phyloP scores from a whole-genome alignment of 2,329 filamentous ascomycete genomes.

The Fusarium haematococcum region DNA sequence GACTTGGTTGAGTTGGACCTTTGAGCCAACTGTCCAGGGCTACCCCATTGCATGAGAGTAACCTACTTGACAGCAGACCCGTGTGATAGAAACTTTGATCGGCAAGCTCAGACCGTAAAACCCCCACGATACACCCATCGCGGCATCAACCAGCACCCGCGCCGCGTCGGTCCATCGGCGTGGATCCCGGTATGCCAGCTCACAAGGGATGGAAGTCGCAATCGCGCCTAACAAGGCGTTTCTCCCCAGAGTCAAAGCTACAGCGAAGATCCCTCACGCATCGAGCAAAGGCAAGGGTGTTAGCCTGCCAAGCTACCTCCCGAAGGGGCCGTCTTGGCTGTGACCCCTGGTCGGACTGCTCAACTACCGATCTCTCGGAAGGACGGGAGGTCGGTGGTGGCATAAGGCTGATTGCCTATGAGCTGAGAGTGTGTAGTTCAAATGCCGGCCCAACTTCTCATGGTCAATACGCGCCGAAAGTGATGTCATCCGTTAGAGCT shows the following conservation, averaged over 20 bases:
- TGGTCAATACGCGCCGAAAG: constrained; percentile 17
- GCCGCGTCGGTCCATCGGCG: constrained; percentile 29
- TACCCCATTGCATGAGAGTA: not conserved
- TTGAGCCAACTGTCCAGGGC: not conserved
- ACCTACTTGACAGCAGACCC: not conserved
- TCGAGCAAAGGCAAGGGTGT: not conserved
- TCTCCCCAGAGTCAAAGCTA: constrained; percentile 10
- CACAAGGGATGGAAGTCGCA: constrained; percentile 26
- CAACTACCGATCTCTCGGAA: constrained; percentile 11
- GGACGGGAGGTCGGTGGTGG: not conserved
- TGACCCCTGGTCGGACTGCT: not conserved
- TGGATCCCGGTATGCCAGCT: constrained; percentile 11
- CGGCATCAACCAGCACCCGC: not conserved
- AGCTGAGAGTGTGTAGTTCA: not conserved
- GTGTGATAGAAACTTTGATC: not conserved
- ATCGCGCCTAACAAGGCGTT: constrained; percentile 35
- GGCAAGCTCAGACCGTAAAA: not conserved
- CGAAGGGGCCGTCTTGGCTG: constrained; percentile 1
- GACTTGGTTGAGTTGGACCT: not conserved
- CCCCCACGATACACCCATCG: not conserved
- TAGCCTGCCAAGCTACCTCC: constrained; percentile 2
- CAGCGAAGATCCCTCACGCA: constrained; percentile 16
- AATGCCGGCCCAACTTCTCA: not conserved
- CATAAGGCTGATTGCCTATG: constrained; percentile 11
- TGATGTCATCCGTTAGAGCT: constrained; percentile 22